A percentile compares a stretch with the other conserved stretches of the same genome.
These are phyloP conservation scores for Fusarium decemcellulare DNA, from an alignment of 2,329 filamentous ascomycete genomes.

Conservation along the genomic window DNA sequence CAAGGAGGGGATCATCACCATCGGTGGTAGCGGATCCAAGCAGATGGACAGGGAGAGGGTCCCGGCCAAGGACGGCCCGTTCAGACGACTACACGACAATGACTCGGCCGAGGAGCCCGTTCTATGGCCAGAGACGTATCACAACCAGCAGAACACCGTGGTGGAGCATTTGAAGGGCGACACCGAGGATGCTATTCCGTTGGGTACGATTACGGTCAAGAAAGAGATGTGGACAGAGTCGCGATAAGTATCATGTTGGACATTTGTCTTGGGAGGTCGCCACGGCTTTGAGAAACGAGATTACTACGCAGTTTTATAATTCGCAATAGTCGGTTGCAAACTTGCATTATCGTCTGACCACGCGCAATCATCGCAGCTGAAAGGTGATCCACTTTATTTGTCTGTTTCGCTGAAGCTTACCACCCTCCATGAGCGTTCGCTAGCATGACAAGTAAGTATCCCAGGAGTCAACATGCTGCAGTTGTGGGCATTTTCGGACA, in stretches of 20 bases:
- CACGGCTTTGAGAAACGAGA: no score
- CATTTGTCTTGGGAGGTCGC: no score
- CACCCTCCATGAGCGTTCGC: no score
- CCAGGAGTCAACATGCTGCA: no score
- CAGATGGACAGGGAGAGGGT: conserved; percentile 1
- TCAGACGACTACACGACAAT: conserved; percentile 1
- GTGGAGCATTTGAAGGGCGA: neutral
- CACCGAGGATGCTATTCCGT: neutral
- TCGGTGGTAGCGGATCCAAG: neutral
- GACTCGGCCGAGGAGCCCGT: conserved; percentile 4
- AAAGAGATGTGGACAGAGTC: conserved; percentile 1
- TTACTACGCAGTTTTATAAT: no score
- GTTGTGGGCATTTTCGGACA: no score
- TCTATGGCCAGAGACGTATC: conserved; percentile 1
- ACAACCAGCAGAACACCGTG: neutral
- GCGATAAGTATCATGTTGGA: neutral
- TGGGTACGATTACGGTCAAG: conserved; percentile 5
- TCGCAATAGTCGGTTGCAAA: no score
- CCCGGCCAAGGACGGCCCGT: neutral
- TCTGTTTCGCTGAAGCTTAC: no score
- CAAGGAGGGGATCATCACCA: conserved; percentile 3
- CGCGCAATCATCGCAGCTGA: no score
- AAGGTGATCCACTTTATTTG: no score
- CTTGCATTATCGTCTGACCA: no score
- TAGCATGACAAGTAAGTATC: no score